A percentile compares a stretch with the other conserved stretches of the same genome.
Conservation (phyloP, 805 yeast species). For the Nakazawaea wickerhamii region DNA sequence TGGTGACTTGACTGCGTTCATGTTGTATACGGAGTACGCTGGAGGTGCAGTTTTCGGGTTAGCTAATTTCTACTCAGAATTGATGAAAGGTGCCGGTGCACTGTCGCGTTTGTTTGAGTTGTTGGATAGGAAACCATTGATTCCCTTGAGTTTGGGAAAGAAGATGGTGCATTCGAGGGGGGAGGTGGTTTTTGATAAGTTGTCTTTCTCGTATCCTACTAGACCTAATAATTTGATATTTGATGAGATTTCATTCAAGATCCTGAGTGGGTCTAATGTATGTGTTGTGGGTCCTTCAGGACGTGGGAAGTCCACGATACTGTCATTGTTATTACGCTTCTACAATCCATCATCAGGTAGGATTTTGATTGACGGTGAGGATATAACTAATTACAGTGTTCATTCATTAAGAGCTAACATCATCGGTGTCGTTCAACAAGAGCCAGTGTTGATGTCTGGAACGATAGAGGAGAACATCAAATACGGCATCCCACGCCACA, state of each 20-base stretch:
- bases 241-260: slow-evolving; percentile 52
- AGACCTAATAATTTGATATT: slow-evolving; percentile 70
- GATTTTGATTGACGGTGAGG: slow-evolving; percentile 62
- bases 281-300: slow-evolving; percentile 97
- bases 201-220: slow-evolving; percentile 79
- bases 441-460: slow-evolving; percentile 84
- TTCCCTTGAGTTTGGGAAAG: slow-evolving; percentile 60
- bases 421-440: slow-evolving; percentile 88
- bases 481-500: slow-evolving; percentile 51
- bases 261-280: slow-evolving; percentile 79
- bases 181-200: slow-evolving; percentile 59
- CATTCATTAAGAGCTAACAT: slow-evolving; percentile 66
- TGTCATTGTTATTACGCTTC: slow-evolving; percentile 73
- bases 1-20: slow-evolving; percentile 88
- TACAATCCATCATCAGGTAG: slow-evolving; percentile 73
- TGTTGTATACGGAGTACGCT: slow-evolving; percentile 93
- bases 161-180: slow-evolving; percentile 40
- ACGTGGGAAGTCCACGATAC: slow-evolving; percentile 87
- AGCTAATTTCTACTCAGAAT: slow-evolving; percentile 85
- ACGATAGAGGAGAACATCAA: slow-evolving; percentile 81
- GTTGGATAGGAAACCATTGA: slow-evolving; percentile 72
- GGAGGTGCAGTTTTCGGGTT: slow-evolving; percentile 89
- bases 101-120: slow-evolving; percentile 88
- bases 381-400: slow-evolving; percentile 64
- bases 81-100: slow-evolving; percentile 97